Base-by-base conservation (phyloP, 495 filamentous ascomycete species). In the Xylaria palmicola region DNA sequence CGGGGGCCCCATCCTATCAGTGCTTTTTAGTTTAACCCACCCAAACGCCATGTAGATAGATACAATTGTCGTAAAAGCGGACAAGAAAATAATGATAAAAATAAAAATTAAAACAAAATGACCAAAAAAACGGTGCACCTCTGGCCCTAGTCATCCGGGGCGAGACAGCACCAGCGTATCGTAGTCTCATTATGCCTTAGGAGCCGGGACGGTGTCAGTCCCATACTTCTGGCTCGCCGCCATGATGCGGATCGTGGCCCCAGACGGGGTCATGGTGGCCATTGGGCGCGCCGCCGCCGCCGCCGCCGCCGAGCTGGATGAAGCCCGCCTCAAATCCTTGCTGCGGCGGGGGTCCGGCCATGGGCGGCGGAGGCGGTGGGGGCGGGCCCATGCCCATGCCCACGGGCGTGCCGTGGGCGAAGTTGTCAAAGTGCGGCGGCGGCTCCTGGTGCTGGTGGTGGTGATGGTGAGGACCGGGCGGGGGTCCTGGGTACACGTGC, bases 261-360 rank as follows among this genome's bases (percentile, higher is more conserved):
- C 57, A 60, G 5, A 30, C 57, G n/a, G 37, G 54, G 37, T 47
- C 17, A 3, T 10, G 57, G 34, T 36, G 36, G 0, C 58, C 60
- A 0, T 56, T 59, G 1, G 62, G 62, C 13, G 59, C 59, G 2
- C 63, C 65, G 12, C 61, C 48, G 19, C 37, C 32, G 24, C 65
- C 67, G 29, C 30, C 32, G 20, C 63, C 65, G 19, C 59, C 57
- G 27, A 71, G 51, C 56, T 71, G 68, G 44, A 71, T 69, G 43
- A 71, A 71, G 37, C 68, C 68, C 29, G 37, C 45, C 34, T 71
- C 68, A 24, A 71, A 71, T 0, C 66, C 66, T 6, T 62, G 51
- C 40, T 48, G 60, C 49, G 64, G 62, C 4, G 68, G 66, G 1
- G 66, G 63, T 15, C 59, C 62, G 0, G 64, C 17, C 34, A 62